phyloP scores from a whole-genome alignment of 345 rosid genomes.

The Sonneratia caseolaris region DNA sequence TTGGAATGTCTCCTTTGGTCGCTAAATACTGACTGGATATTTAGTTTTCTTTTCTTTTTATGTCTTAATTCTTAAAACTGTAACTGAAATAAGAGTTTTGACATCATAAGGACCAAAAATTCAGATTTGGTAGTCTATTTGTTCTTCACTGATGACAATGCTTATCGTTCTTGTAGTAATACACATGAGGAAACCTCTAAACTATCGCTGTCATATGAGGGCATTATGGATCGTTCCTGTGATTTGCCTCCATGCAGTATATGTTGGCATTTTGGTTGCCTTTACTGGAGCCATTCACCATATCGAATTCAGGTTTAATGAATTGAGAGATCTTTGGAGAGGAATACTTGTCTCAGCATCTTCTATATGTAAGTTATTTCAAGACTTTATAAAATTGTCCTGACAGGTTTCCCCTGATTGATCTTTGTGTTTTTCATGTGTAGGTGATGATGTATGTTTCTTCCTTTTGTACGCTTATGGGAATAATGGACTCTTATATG shows the following conservation, averaged over 20 bases:
- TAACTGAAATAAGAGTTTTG: neutral
- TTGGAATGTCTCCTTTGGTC: neutral
- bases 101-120: neutral
- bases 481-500: neutral
- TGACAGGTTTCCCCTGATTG: neutral
- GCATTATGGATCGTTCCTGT: slow-evolving; percentile 46
- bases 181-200: slow-evolving; percentile 54
- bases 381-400: neutral
- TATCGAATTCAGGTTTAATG: slow-evolving; percentile 77
- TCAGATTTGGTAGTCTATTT: neutral
- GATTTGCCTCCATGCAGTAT: slow-evolving; percentile 43
- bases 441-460: neutral
- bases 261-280: slow-evolving; percentile 47
- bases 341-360: slow-evolving; percentile 65
- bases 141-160: slow-evolving; percentile 16
- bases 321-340: slow-evolving; percentile 77
- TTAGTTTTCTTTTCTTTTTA: too few species aligned
- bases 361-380: slow-evolving; percentile 39
- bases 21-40: neutral
- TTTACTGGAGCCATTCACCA: slow-evolving; percentile 58
- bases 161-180: slow-evolving; percentile 34
- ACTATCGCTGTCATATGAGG: slow-evolving; percentile 48
- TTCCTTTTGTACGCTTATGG: neutral
- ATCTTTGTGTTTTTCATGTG: neutral
- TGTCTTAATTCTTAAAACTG: too few species aligned